phyloP scores from a whole-genome alignment of 306 rosid species.

The Gillenia trifoliata region DNA sequence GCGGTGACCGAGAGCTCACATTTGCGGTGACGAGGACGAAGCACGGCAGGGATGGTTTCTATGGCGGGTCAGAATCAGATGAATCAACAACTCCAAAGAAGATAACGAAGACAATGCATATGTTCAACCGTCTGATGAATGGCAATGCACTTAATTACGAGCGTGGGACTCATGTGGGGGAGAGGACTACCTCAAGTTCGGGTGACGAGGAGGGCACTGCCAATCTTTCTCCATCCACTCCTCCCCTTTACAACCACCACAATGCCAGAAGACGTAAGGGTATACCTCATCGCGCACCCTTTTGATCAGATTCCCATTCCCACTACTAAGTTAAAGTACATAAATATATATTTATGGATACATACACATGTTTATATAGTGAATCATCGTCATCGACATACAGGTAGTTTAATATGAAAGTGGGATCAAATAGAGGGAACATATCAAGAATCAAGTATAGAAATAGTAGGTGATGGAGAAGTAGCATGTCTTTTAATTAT shows the following conservation, averaged over 20 bases:
- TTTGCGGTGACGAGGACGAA: slow-evolving; percentile 28
- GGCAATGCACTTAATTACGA: slow-evolving; percentile 5
- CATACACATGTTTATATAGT: not conserved
- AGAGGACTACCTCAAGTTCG: slow-evolving; percentile 10
- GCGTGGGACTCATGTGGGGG: not conserved
- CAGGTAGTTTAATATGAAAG: not conserved
- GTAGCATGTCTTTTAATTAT: not conserved
- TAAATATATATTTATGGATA: not conserved
- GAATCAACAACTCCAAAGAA: slow-evolving; percentile 35
- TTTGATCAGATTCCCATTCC: slow-evolving; percentile 15
- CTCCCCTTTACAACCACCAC: slow-evolving; percentile 37
- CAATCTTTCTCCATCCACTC: slow-evolving; percentile 35
- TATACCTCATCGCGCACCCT: slow-evolving; percentile 47
- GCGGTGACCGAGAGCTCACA: slow-evolving; percentile 33
- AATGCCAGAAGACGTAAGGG: slow-evolving; percentile 50
- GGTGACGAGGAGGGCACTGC: slow-evolving; percentile 19
- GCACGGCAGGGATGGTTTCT: slow-evolving; percentile 11
- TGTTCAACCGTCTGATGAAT: slow-evolving; percentile 23
- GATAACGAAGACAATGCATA: slow-evolving; percentile 14
- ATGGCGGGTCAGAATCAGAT: slow-evolving; percentile 32
- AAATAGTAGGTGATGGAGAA: not conserved
- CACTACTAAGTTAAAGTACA: not conserved
- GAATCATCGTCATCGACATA: not conserved
- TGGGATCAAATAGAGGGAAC: slow-evolving; percentile 1
- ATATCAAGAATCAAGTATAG: not conserved